A percentile compares a stretch with the other conserved stretches of the same genome.
Evolutionary conservation across 306 rosid species (phyloP).

Genomic region (Begonia peltatifolia): DNA sequence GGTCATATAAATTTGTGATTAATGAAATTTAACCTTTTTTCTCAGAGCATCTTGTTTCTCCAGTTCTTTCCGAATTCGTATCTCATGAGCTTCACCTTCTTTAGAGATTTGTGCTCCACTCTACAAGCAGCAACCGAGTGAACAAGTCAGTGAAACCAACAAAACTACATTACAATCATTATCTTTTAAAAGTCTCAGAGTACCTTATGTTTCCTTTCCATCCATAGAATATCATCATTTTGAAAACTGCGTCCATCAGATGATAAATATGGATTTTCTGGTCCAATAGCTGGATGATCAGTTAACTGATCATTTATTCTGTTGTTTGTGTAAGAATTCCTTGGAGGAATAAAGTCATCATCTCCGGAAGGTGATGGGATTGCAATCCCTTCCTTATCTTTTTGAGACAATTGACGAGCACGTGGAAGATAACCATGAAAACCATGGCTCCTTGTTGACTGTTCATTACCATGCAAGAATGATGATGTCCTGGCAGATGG

Average conservation of each 20-base stretch:
- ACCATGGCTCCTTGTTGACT: conserved; percentile 42
- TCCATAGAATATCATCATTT: conserved; percentile 33
- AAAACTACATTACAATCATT: no score
- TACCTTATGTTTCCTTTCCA: conserved; percentile 87
- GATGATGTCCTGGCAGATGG: conserved; percentile 47
- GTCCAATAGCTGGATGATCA: conserved; percentile 38
- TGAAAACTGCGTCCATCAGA: conserved; percentile 41
- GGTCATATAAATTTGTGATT: not conserved
- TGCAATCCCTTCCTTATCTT: conserved; percentile 46
- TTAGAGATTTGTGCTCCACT: conserved; percentile 44
- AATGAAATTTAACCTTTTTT: conserved; percentile 52
- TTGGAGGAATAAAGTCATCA: conserved; percentile 25
- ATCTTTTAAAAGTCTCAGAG: conserved; percentile 6
- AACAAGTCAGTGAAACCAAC: not conserved
- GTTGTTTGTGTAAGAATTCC: conserved; percentile 38
- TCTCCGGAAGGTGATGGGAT: conserved; percentile 46
- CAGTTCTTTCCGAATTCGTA: conserved; percentile 73
- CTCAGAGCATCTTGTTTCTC: conserved; percentile 88
- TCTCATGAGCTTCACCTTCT: conserved; percentile 79
- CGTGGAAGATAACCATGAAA: conserved; percentile 52
- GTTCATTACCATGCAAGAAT: conserved; percentile 57
- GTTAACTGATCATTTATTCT: conserved; percentile 38
- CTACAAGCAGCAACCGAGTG: conserved; percentile 27
- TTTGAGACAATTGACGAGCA: conserved; percentile 50
- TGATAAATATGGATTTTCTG: conserved; percentile 38